These are phyloP conservation scores for Kernera saxatilis DNA, from an alignment of 345 rosid genomes.

Conservation along the genomic window DNA sequence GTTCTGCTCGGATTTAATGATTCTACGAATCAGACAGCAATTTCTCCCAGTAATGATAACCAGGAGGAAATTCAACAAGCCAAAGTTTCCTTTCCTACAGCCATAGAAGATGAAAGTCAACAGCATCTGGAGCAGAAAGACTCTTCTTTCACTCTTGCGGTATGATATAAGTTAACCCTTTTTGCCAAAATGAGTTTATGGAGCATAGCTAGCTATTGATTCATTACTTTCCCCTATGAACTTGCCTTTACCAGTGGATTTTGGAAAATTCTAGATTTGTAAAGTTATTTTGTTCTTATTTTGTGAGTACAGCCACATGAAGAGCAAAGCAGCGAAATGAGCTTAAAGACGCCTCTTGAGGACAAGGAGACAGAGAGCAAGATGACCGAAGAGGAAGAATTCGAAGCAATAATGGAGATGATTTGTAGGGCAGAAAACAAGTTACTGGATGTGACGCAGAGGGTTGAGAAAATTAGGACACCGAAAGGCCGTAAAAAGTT, in stretches of 20 bases:
- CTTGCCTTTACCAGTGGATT: not conserved
- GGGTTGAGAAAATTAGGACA: conserved; percentile 28
- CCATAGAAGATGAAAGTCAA: conserved; percentile 3
- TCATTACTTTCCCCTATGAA: not conserved
- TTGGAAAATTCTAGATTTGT: not conserved
- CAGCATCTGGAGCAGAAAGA: conserved; percentile 4
- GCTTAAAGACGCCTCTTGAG: not conserved
- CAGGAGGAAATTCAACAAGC: conserved; percentile 29
- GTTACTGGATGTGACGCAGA: conserved; percentile 48
- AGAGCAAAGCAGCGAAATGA: not conserved
- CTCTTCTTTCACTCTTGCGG: conserved; percentile 7
- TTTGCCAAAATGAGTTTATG: not conserved
- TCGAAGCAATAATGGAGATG: conserved; percentile 63
- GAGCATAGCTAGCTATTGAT: not conserved
- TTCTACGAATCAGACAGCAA: conserved; percentile 8
- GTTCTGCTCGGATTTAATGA: conserved; percentile 15
- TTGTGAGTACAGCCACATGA: conserved; percentile 14
- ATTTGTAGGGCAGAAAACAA: conserved; percentile 53
- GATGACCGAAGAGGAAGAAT: conserved; percentile 29
- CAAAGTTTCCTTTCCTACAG: not conserved
- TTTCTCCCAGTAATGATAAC: conserved; percentile 4
- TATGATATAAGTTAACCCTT: not conserved
- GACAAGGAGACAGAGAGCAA: conserved; percentile 27
- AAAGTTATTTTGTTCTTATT: not conserved
- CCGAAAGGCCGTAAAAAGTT: conserved; percentile 32